Base-by-base conservation (phyloP, 257 asterid genomes). In the Craterostigma plantagineum region DNA sequence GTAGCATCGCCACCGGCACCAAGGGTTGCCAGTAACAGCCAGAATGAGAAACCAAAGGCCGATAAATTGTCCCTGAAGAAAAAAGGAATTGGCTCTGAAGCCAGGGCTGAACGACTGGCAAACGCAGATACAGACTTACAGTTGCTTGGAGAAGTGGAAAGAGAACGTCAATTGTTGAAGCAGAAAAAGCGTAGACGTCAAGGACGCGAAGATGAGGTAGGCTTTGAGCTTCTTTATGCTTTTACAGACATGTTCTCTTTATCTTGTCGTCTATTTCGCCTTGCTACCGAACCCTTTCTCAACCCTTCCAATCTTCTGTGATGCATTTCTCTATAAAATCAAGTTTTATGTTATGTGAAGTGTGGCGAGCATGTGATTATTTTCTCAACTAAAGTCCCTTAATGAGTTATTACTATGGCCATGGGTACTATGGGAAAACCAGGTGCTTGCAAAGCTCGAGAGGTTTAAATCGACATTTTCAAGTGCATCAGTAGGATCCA, bases 121-220 rank as follows among this genome's bases (percentile, higher is more conserved):
- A 75, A 67, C 55, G 83, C 95, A 36, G 84, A 90, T 62, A 62
- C 81, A 50, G 95, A 90, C 68, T 65, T 83, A 56, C 94, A 79
- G 73, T 75, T 90, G 70, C 69, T 79, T 62, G 75, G 72, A 38
- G 84, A 66, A 49, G 91, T 84, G 39, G 98, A 90, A 65, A 68
- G 93, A 35, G 86, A 70, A 56, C 75, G 94, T 63, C 92, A 61
- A 42, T 63, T 74, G 58, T 54, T 63, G 52, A 90, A 79, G 75
- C 95, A 76, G 70, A 90, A 83, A 68, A 75, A 59, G 62, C 92
- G 98, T 33, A 75, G 93, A 60, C 91, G 79, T 42, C 87, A 69
- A 54, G 95, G 98, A 43, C 95, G 75, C 9, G 98, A 90, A 64
- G 93, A 90, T 17, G 95, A 83, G 38, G 98, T 77, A 66, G 52